Conservation (phyloP, 495 filamentous ascomycete genomes). For the Amniculicola lignicola region DNA sequence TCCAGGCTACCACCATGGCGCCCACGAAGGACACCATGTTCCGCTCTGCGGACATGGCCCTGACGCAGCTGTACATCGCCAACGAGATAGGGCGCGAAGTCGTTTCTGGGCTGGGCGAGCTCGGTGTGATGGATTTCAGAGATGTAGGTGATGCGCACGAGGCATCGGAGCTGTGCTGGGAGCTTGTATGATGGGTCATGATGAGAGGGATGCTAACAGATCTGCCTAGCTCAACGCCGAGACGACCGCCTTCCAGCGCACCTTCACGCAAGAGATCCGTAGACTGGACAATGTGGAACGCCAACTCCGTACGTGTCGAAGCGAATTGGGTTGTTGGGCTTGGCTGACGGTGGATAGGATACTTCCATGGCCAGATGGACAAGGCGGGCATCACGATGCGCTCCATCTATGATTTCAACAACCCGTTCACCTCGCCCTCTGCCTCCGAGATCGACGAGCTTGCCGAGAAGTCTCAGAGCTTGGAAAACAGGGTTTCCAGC, state of each 20-base stretch:
- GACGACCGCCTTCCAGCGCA: slow-evolving; percentile 89
- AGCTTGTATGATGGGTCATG: slow-evolving; percentile 12
- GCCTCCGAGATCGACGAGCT: slow-evolving; percentile 94
- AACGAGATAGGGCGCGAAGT: slow-evolving; percentile 98
- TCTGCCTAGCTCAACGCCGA: slow-evolving; percentile 72
- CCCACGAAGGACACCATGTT: slow-evolving; percentile 82
- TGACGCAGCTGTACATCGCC: slow-evolving; percentile 98
- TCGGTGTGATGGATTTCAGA: slow-evolving; percentile 92
- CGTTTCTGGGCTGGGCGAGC: slow-evolving; percentile 90
- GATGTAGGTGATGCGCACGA: slow-evolving; percentile 63
- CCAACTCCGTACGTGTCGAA: slow-evolving; percentile 72
- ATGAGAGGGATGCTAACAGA: slow-evolving; percentile 22
- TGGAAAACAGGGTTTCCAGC: slow-evolving; percentile 87
- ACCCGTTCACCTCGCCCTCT: slow-evolving; percentile 78
- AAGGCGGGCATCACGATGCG: slow-evolving; percentile 81
- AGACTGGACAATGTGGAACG: slow-evolving; percentile 96
- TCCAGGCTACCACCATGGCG: slow-evolving; percentile 47
- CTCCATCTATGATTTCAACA: slow-evolving; percentile 76
- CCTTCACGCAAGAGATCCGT: slow-evolving; percentile 95
- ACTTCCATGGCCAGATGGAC: slow-evolving; percentile 91
- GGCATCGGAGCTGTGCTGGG: not conserved
- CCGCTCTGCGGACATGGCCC: slow-evolving; percentile 99
- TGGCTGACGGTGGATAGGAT: slow-evolving; percentile 53
- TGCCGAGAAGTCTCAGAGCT: slow-evolving; percentile 81
- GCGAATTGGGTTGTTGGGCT: not conserved